Conservation (phyloP, 1,284 basidiomycete species). For the Leucoagaricus sp. region DNA sequence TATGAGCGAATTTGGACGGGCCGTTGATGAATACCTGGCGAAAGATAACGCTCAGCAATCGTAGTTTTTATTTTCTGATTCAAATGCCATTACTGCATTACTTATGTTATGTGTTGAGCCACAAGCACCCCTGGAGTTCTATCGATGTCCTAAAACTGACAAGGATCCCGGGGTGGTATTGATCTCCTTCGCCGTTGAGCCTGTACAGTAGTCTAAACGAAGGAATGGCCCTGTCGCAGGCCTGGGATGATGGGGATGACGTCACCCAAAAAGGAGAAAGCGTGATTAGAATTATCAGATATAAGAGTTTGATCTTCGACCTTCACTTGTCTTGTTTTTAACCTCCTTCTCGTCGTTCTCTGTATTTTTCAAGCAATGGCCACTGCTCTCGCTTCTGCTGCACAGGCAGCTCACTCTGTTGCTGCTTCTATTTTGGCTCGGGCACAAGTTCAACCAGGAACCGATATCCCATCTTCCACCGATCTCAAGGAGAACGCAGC, state of each 20-base stretch:
- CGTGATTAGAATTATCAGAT: neutral
- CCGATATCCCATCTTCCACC: conserved; percentile 40
- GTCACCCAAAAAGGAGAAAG: neutral
- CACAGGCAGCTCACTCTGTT: conserved; percentile 55
- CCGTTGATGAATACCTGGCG: neutral
- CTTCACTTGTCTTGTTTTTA: neutral
- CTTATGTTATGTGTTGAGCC: no score
- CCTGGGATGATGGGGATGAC: neutral
- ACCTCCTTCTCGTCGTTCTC: neutral
- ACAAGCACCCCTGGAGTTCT: no score
- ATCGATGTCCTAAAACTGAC: no score
- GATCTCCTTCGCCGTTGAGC: no score
- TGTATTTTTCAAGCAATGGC: conserved; percentile 1
- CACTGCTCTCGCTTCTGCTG: conserved; percentile 40
- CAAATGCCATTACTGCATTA: no score
- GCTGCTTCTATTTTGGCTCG: conserved; percentile 49
- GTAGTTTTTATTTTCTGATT: neutral
- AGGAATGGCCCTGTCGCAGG: no score
- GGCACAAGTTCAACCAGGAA: conserved; percentile 52
- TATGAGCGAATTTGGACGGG: neutral
- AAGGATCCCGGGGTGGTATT: no score
- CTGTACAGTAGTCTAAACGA: no score
- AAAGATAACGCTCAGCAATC: neutral
- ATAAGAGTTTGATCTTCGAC: neutral
- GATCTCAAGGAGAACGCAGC: conserved; percentile 59